phyloP scores from a whole-genome alignment of 179 eudicot genomes.

The Pouteria campechiana region DNA sequence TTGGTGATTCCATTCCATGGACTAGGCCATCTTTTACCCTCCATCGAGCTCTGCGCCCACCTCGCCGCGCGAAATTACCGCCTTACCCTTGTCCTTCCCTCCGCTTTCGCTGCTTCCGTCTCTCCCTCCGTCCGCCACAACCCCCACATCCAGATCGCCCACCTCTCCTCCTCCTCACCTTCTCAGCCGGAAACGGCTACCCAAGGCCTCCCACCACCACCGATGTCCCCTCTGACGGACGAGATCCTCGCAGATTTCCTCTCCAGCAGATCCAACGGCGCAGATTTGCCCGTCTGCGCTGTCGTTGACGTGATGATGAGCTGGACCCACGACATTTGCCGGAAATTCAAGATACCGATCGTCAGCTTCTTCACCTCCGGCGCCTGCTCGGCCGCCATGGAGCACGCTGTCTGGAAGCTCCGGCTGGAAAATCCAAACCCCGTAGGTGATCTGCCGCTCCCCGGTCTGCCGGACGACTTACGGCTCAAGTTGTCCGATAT shows the following conservation, averaged over 20 bases:
- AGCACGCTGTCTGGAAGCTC: slow-evolving; percentile 36
- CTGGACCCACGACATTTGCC: slow-evolving; percentile 34
- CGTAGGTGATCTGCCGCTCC: slow-evolving; percentile 23
- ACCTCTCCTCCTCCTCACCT: slow-evolving; percentile 16
- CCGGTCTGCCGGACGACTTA: slow-evolving; percentile 49
- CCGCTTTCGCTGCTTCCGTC: slow-evolving; percentile 37
- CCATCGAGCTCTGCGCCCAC: slow-evolving; percentile 46
- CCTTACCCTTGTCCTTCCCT: slow-evolving; percentile 33
- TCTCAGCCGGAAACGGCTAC: slow-evolving; percentile 9
- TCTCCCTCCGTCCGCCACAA: slow-evolving; percentile 26
- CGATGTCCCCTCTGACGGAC: slow-evolving; percentile 18
- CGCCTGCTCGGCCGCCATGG: slow-evolving; percentile 49
- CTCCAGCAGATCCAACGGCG: slow-evolving; percentile 2
- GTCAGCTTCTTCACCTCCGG: slow-evolving; percentile 54
- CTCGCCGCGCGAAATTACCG: slow-evolving; percentile 26
- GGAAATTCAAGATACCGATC: slow-evolving; percentile 23
- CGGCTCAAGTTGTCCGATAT: slow-evolving; percentile 34
- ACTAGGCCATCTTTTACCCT: slow-evolving; percentile 60
- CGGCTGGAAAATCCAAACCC: slow-evolving; percentile 23
- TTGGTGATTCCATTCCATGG: slow-evolving; percentile 51
- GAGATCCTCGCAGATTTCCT: slow-evolving; percentile 26
- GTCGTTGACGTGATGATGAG: slow-evolving; percentile 60
- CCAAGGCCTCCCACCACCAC: slow-evolving; percentile 3
- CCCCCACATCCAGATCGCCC: slow-evolving; percentile 22
- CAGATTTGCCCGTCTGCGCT: slow-evolving; percentile 28